phyloP scores from a whole-genome alignment of 1,284 basidiomycete genomes.

The Paramarasmius palmivorus region DNA sequence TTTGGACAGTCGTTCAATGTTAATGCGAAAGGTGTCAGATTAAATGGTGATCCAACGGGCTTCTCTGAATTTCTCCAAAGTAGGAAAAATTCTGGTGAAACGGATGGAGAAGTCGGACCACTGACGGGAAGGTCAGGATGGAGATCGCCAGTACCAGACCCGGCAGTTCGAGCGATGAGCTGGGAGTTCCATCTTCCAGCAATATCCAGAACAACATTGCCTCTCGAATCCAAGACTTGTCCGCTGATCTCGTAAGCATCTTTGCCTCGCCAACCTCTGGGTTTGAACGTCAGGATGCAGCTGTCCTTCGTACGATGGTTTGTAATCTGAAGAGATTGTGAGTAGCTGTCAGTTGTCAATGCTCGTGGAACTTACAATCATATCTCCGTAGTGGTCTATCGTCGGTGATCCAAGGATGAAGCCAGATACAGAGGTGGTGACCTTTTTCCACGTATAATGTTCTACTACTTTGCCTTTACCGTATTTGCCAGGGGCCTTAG shows the following conservation, averaged over 20 bases:
- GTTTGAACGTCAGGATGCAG: conserved; percentile 93
- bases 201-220: conserved; percentile 82
- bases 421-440: conserved; percentile 90
- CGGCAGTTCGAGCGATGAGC: conserved; percentile 82
- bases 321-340: conserved; percentile 54
- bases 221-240: conserved; percentile 70
- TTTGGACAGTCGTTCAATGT: conserved; percentile 84
- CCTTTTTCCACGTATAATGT: conserved; percentile 95
- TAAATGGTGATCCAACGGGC: conserved; percentile 79
- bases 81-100: conserved; percentile 69
- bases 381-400: conserved; percentile 97
- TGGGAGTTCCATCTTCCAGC: conserved; percentile 97
- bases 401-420: conserved; percentile 93
- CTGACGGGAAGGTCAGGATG: conserved; percentile 71
- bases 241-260: conserved; percentile 94
- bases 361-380: conserved; percentile 64
- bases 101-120: conserved; percentile 43
- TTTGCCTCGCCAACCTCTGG: conserved; percentile 90
- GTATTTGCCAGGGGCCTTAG: conserved; percentile 43
- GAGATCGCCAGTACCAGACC: conserved; percentile 63
- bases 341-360: not conserved
- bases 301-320: conserved; percentile 94
- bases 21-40: conserved; percentile 93
- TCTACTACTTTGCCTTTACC: conserved; percentile 64
- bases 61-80: conserved; percentile 95